Base-by-base conservation (phyloP, 176 grass and related monocot genomes). In the Musa troglodytarum region DNA sequence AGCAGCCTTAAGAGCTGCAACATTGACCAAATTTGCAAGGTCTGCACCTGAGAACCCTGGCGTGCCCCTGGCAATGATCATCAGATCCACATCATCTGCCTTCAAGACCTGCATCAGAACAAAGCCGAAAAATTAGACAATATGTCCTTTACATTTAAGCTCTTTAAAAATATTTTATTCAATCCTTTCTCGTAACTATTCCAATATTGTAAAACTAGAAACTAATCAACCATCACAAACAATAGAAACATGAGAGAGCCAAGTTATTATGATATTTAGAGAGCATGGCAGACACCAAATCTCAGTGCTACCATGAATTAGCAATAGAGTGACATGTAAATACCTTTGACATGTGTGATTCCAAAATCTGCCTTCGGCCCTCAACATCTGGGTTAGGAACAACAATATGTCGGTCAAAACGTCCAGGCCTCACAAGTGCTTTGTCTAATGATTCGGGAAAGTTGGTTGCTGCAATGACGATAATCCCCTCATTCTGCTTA, bases 401-500 rank as follows among this genome's bases (percentile, higher is more conserved):
- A 53, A 92, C 88, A 25, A 96, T 96, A 80, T 92, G 88, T 20
- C 88, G 79, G 55, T 96, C 92, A 76, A 96, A 96, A 11, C 92
- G 74, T 11, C 92, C 92, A 68, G 92, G 92, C 67, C 92, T 86
- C n/a, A 92, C 84, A 79, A 96, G 92, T 53, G 89, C 92, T 78
- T 84, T 92, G 86, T 96, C 92, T 9, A 96, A 75, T 17, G 86
- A 89, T 73, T 87, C 77, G 11, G 89, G 92, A 68, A 96, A 96
- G 82, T 96, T 96, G 28, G 92, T 96, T 63, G 92, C 92, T 2
- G 89, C 92, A 23, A 96, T 92, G 49, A 96, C 84, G 52, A 96
- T 96, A 20, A 96, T 87, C 10, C 92, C 89, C 11, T 92, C 89
- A 73, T 96, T 96, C 80, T 96, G 87, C 86, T 96, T 92, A 78